Evolutionary conservation across 257 asterid genomes (phyloP).

Genomic region (Gentiana dahurica): DNA sequence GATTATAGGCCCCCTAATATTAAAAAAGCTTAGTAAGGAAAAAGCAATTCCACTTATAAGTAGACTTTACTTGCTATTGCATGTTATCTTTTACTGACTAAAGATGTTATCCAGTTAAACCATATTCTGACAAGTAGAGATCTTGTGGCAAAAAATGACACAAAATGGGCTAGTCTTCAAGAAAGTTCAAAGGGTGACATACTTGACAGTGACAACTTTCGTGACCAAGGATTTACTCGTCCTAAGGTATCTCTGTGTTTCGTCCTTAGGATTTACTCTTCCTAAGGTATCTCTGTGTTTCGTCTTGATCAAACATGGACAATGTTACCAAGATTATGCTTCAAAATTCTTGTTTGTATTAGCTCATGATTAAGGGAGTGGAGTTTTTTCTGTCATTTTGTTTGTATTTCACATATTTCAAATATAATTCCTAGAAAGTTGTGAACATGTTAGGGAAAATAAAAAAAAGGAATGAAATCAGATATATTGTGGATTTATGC

Average conservation of each 20-base stretch:
- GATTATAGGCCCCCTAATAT: background rate
- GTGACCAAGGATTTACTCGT: constrained; percentile 90
- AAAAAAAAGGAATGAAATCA: too few relatives aligned
- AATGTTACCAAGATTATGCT: background rate
- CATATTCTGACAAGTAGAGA: constrained; percentile 65
- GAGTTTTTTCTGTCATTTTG: background rate
- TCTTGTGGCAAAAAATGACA: constrained; percentile 56
- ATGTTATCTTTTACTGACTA: constrained; percentile 8
- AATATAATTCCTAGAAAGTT: background rate
- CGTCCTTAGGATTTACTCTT: constrained; percentile 60
- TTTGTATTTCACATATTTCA: background rate
- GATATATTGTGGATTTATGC: too few relatives aligned
- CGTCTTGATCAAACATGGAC: background rate
- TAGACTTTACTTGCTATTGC: too few relatives aligned
- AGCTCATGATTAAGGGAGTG: background rate
- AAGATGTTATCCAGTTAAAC: constrained; percentile 64
- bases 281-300: constrained; percentile 60
- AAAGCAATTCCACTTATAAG: too few relatives aligned
- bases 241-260: constrained; percentile 60
- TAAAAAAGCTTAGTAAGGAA: constrained; percentile 6
- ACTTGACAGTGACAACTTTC: constrained; percentile 36
- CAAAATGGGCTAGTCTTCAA: constrained; percentile 51
- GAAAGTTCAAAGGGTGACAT: constrained; percentile 25
- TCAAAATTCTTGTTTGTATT: background rate
- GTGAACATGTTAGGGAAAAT: too few relatives aligned